Base-by-base conservation (phyloP, 2,329 filamentous ascomycete genomes). In the Purpureocillium takamizusanense region DNA sequence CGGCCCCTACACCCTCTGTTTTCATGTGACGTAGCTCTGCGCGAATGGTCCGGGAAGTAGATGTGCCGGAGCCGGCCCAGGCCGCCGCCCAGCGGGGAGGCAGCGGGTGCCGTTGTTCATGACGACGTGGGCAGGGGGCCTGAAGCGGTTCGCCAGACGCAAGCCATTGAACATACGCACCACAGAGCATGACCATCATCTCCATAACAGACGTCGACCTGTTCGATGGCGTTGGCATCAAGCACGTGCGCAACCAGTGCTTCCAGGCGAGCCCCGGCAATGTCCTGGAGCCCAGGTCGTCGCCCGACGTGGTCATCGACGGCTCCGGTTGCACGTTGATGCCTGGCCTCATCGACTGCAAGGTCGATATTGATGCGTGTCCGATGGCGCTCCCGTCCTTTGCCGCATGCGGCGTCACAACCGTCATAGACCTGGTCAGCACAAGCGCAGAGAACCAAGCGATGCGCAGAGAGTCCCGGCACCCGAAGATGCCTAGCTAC, bases 301-400 rank as follows among this genome's bases (percentile, higher is more conserved):
- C 18, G 4, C 32, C 32, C n/a, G 35, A 38, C 17, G 16, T 15
- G 6, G 12, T 15, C 2, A 40, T 67, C 60, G 54, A 84, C 13
- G 46, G 46, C 17, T 35, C 38, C 4, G 39, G 39, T 30, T 43
- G 42, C 25, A 45, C 41, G 2, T 17, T 48, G 4, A 31, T 47
- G 3, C 43, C 46, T 4, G 43, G 37, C 11, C 34, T 50, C 13
- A 46, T 48, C 15, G 46, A 48, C 27, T 36, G 41, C 29, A 43
- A 41, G 13, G 27, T 45, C 17, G 36, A 46, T 31, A 21, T 36
- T 7, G 38, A 39, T n/a, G 30, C 39, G 4, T 27, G 35, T 3
- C 21, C n/a, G 2, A 16, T 14, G 18, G 35, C 38, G 7, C 36
- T 46, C 3, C 23, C 15, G 12, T 12, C 13, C 4, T 43, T 38